Evolutionary conservation across 192 early-diverging fungal species (phyloP).

Genomic region (Helicostylum pulchrum): DNA sequence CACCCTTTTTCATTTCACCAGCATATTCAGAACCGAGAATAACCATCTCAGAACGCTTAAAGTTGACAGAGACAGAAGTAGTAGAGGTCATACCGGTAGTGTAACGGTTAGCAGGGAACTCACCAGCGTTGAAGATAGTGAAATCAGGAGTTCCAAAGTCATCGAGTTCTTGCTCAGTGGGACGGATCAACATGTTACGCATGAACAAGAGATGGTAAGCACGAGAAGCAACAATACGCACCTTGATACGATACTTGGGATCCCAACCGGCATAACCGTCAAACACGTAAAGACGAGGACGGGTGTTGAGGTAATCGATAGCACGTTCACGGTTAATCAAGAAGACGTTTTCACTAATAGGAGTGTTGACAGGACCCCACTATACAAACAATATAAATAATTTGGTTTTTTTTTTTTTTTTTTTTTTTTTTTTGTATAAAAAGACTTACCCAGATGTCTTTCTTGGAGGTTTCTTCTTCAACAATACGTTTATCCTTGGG

Average conservation of each 20-base stretch:
- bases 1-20: slow-evolving; percentile 26
- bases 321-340: slow-evolving; percentile 92
- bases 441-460: slow-evolving; percentile 79
- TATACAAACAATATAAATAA: no score
- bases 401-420: no score
- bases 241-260: slow-evolving; percentile 93
- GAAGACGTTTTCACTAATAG: slow-evolving; percentile 75
- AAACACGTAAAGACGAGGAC: slow-evolving; percentile 86
- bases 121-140: slow-evolving; percentile 92
- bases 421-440: not conserved
- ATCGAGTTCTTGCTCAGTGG: slow-evolving; percentile 80
- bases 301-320: slow-evolving; percentile 92
- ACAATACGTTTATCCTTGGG: slow-evolving; percentile 96
- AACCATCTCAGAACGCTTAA: slow-evolving; percentile 89
- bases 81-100: slow-evolving; percentile 91
- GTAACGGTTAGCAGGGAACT: slow-evolving; percentile 87
- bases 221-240: slow-evolving; percentile 87
- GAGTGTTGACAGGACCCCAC: slow-evolving; percentile 95
- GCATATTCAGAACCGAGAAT: slow-evolving; percentile 91
- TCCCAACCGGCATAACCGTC: slow-evolving; percentile 98
- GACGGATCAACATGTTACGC: slow-evolving; percentile 97
- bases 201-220: slow-evolving; percentile 96
- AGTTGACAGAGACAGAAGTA: slow-evolving; percentile 90
- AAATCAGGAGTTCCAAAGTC: slow-evolving; percentile 92
- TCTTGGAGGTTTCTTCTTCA: slow-evolving; percentile 73